Evolutionary conservation across 768 basidiomycete species (phyloP), one percentile per base, ranked within the genome.

Genomic region (Boletus reticuloceps): DNA sequence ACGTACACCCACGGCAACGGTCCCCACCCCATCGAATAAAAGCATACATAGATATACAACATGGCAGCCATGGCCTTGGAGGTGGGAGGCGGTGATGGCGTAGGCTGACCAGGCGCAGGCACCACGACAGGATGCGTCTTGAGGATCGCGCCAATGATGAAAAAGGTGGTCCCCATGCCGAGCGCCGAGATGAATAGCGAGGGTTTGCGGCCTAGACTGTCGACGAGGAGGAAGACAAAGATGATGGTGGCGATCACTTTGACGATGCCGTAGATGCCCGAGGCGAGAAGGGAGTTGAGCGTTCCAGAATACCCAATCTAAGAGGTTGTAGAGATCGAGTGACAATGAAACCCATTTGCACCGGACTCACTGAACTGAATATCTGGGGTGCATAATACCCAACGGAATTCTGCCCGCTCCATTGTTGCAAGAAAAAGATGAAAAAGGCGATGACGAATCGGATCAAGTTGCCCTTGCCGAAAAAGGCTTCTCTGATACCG

Each of bases 11-110:
- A 79, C 16, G 80, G 87, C 13, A 78, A 69, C n/a, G 83, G 84
- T 19, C 90, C 91, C 85, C 89, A 91, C 38, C 89, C 89, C 82
- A 92, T 87, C 5, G 86, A 89, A 70, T 93, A 94, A 71, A 92
- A 92, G 68, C 85, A 86, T 41, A 92, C 89, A 63, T 89, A 94
- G 51, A 94, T 82, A 66, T 94, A 94, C 29, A 94, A 71, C 82
- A 91, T 82, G 3, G 83, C 89, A 4, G 91, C 91, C 91, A 93
- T 94, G 1, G 79, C 92, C 67, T 87, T 84, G 2, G 76, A 77
- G 17, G 84, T 78, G 0, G 83, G 76, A 0, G 85, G 66, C 0
- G 81, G 79, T 4, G 64, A n/a, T 1, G 66, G 53, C 1, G 77
- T 78, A 74, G 37, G 73, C 74, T 25, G 79, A 63, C 66, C 62